Evolutionary conservation across 176 grass and related monocot genomes (phyloP).

Genomic region (Cymbopogon citratus): DNA sequence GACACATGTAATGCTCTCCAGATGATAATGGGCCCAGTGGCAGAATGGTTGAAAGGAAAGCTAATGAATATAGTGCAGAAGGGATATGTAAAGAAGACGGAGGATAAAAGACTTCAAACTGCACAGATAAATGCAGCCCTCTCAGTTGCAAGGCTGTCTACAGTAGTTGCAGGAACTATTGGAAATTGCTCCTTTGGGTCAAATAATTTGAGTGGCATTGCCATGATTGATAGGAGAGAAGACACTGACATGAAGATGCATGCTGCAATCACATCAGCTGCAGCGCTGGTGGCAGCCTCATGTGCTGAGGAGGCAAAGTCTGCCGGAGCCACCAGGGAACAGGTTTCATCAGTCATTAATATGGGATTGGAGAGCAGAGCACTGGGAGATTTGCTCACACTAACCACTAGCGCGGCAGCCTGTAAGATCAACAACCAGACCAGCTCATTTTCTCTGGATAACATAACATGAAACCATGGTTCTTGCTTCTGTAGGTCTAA

Average conservation of each 20-base stretch:
- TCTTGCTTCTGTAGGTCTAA: conserved; percentile 32
- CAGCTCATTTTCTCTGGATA: background rate
- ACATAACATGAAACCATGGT: conserved; percentile 11
- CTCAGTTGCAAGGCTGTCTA: conserved; percentile 46
- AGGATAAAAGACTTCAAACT: conserved; percentile 30
- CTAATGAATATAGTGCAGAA: conserved; percentile 19
- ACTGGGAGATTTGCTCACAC: conserved; percentile 38
- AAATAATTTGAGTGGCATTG: conserved; percentile 5
- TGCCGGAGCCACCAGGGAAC: conserved; percentile 34
- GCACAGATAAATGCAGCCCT: conserved; percentile 54
- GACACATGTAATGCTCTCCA: conserved; percentile 2
- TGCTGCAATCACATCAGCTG: conserved; percentile 39
- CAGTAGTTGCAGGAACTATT: conserved; percentile 33
- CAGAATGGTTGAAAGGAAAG: conserved; percentile 22
- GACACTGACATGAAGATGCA: conserved; percentile 25
- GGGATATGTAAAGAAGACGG: conserved; percentile 30
- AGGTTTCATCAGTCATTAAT: conserved; percentile 46
- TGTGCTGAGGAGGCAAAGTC: conserved; percentile 54
- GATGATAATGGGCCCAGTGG: background rate
- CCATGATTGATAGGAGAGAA: conserved; percentile 4
- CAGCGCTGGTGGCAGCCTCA: conserved; percentile 41
- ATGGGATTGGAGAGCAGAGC: conserved; percentile 31
- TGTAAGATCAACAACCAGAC: conserved; percentile 37
- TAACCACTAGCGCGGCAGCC: conserved; percentile 50
- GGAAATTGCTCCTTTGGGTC: conserved; percentile 30